Evolutionary conservation across 2,329 filamentous ascomycete genomes (phyloP), one percentile per base, ranked within the genome.

Genomic region (Stenocarpella maydis): DNA sequence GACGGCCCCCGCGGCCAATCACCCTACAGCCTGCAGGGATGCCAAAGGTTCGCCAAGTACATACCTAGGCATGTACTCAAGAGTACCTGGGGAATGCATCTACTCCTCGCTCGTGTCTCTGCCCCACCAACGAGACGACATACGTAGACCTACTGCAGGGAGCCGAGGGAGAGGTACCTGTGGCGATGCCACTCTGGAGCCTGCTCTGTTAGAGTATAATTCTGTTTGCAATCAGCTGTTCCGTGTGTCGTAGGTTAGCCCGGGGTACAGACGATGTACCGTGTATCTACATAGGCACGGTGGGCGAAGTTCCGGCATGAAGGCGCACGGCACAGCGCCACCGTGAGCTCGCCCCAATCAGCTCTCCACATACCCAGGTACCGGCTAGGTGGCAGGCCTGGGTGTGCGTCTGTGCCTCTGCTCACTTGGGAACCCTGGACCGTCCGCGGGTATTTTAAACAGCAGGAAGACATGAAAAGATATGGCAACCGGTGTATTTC

Each of bases 1-100:
- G 31, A 47, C 34, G 19, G 31, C 12, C 24, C 15, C 45, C 43
- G 53, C 54, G 28, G 54, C 66, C 66, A 68, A 64, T 68, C 66
- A 64, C 47, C 28, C 45, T 24, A 49, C 19, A 28, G n/a, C 58
- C 14, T 21, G 28, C 41, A 47, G 41, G 54, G 54, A 26, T 58
- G 6, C 1, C 12, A 28, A 19, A 9, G 21, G 54, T 58, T 43
- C n/a, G n/a, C n/a, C n/a, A n/a, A n/a, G n/a, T n/a, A n/a, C n/a
- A n/a, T n/a, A n/a, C n/a, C n/a, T n/a, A n/a, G n/a, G n/a, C n/a
- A n/a, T n/a, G n/a, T n/a, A n/a, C n/a, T n/a, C n/a, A n/a, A n/a
- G n/a, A n/a, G n/a, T n/a, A n/a, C n/a, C n/a, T n/a, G n/a, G n/a
- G n/a, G n/a, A n/a, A n/a, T n/a, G n/a, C n/a, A n/a, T n/a, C n/a